Evolutionary conservation across 1,139 yeast species (phyloP), one percentile per base, ranked within the genome.

Genomic region (Debaryomyces fabryi): DNA sequence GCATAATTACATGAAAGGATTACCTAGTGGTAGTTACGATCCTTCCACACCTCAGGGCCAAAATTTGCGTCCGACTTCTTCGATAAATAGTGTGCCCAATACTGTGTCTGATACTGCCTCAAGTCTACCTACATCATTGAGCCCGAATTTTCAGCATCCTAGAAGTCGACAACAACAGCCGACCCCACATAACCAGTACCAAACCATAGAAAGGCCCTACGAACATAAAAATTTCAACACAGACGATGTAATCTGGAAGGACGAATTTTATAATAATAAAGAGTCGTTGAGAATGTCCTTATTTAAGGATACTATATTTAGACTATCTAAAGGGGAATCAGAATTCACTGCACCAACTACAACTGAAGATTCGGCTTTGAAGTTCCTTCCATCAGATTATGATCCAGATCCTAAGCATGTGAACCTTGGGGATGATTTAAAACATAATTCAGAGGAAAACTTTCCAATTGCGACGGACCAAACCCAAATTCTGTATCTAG

Each of bases 271-370:
- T 43, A 47, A 53, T 2, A 52, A 59, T 3, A 57, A 53, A 30
- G 60, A 62, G 21, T 59, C 60, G 32, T 50, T 63, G 30, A 50
- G 61, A 29, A 37, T 51, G 35, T 64, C 65, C 0, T 37, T 62
- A 6, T 60, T 60, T 46, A 58, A 54, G 24, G 66, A 62, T 37
- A 48, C 63, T 0, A 50, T 58, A 5, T 39, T 42, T 13, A 54
- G 21, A 3, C 13, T 40, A 20, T 40, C 43, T 7, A 40, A 40
- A 13, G 30, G 30, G 10, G 30, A 39, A 13, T n/a, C 36, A 6
- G 20, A 9, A 12, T 30, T 20, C 15, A n/a, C 35, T 30, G 27
- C 23, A 5, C 23, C 18, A 20, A 40, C n/a, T n/a, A 27, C 32
- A 9, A 6, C 18, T 1, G 33, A 30, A 6, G 43, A 40, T 13